Base-by-base conservation (phyloP, 2,329 filamentous ascomycete species). In the Aspergillus candidus region DNA sequence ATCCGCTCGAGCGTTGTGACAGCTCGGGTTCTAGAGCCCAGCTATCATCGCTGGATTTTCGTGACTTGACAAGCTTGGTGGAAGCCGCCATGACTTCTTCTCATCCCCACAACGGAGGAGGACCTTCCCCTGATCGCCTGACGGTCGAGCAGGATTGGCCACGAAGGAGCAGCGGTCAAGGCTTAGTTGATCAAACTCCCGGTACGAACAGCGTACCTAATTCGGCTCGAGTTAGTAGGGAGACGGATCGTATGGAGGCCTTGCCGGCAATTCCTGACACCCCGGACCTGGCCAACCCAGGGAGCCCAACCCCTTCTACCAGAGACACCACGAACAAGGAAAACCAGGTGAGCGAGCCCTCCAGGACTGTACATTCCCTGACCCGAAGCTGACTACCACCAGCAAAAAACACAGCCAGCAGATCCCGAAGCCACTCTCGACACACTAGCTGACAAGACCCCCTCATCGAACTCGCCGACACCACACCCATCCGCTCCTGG, bases 21-120 rank as follows among this genome's bases (percentile, higher is more conserved):
- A 47, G 38, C 5, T 40, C 46, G 8, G 50, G 53, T 2, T 38
- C 46, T 10, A 52, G 47, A 40, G 51, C 51, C 35, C 48, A 46
- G 7, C 35, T 64, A 35, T 54, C 57, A 6, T 57, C 62, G 18
- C 38, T 65, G 17, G 58, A 64, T 42, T 50, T 68, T 22, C 55
- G 55, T 22, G 58, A 66, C 27, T 56, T 67, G 30, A 57, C 57
- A 8, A 61, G 62, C 4, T 54, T 66, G 43, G 58, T 66, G 6
- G 60, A 66, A 15, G 57, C 54, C 17, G 55, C 61, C 11, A 59
- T 62, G 14, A 59, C 63, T 4, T 43, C 59, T 38, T 52, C 59
- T 35, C 44, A 52, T 4, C 49, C 52, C 6, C 46, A 51, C 8
- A 54, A 60, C 27, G 54, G 62, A 31, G 14, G 48, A 3, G 43